These are phyloP conservation scores for Graphilbum ipis-grandicollis DNA, from an alignment of 2,329 filamentous ascomycete genomes.

Conservation along the genomic window DNA sequence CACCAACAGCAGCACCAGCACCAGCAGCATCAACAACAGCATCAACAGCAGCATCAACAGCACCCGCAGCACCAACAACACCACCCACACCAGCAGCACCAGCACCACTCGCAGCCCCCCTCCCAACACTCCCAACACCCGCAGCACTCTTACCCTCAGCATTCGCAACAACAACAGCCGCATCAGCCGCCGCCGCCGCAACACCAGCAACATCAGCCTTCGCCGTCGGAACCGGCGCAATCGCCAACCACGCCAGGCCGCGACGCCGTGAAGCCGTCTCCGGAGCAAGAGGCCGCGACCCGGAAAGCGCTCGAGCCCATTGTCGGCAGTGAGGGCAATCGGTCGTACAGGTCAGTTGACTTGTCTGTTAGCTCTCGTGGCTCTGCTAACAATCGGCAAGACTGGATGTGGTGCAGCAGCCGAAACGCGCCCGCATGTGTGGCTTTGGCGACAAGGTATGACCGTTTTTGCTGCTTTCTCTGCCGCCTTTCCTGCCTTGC, in stretches of 20 bases:
- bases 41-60: not conserved
- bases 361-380: constrained; percentile 1
- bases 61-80: constrained; percentile 1
- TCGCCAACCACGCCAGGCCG: constrained; percentile 4
- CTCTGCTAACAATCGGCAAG: too few relatives aligned
- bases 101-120: too few relatives aligned
- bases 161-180: too few relatives aligned
- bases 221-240: not conserved
- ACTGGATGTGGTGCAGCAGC: constrained; percentile 75
- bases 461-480: constrained; percentile 9
- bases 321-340: constrained; percentile 8
- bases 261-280: constrained; percentile 5
- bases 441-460: constrained; percentile 91
- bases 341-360: constrained; percentile 9
- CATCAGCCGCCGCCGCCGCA: too few relatives aligned
- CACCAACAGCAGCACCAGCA: not conserved
- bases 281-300: constrained; percentile 9
- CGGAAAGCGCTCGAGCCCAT: constrained; percentile 9
- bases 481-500: not conserved
- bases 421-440: constrained; percentile 88
- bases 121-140: too few relatives aligned
- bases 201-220: not conserved
- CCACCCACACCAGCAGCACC: not conserved
- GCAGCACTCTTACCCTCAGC: too few relatives aligned
- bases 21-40: not conserved